Evolutionary conservation across 108 stramenopile species (phyloP).

Genomic region (Skeletonema grethae): DNA sequence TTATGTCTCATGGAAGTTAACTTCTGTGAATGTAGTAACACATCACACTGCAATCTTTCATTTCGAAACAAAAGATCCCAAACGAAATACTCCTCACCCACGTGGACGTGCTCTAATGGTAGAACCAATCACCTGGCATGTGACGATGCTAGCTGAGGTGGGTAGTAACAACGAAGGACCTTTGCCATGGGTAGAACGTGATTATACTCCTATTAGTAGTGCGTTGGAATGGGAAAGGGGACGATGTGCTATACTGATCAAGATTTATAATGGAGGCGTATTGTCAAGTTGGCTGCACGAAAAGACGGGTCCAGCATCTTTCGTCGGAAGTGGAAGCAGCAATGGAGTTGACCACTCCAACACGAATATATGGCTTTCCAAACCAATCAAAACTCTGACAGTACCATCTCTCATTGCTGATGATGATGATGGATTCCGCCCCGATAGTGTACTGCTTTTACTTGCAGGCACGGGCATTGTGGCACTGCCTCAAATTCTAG

Average conservation of each 20-base stretch:
- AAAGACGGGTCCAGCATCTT: neutral
- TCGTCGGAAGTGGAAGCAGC: neutral
- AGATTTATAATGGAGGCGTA: constrained; percentile 14
- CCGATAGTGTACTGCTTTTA: constrained; percentile 11
- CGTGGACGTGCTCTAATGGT: constrained; percentile 1
- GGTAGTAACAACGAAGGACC: constrained; percentile 27
- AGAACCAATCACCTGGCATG: constrained; percentile 25
- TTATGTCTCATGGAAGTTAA: constrained; percentile 10
- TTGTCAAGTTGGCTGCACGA: constrained; percentile 2
- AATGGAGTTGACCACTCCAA: too few relatives aligned
- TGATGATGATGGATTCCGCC: constrained; percentile 5
- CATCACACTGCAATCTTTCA: constrained; percentile 25
- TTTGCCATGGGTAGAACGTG: constrained; percentile 30
- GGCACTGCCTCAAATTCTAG: constrained; percentile 29
- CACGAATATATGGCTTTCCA: constrained; percentile 16
- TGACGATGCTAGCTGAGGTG: constrained; percentile 16
- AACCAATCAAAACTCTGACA: constrained; percentile 12
- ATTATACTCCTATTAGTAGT: constrained; percentile 22
- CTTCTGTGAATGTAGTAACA: constrained; percentile 2
- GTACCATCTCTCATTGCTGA: constrained; percentile 10
- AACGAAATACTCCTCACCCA: constrained; percentile 26
- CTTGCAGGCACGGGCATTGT: constrained; percentile 34
- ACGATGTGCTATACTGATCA: constrained; percentile 2
- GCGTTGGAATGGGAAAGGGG: constrained; percentile 29
- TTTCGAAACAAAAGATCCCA: constrained; percentile 17